A percentile compares a stretch with the other conserved stretches of the same genome.
phyloP scores from a whole-genome alignment of 495 filamentous ascomycete species.

The Penicillium alfredii region DNA sequence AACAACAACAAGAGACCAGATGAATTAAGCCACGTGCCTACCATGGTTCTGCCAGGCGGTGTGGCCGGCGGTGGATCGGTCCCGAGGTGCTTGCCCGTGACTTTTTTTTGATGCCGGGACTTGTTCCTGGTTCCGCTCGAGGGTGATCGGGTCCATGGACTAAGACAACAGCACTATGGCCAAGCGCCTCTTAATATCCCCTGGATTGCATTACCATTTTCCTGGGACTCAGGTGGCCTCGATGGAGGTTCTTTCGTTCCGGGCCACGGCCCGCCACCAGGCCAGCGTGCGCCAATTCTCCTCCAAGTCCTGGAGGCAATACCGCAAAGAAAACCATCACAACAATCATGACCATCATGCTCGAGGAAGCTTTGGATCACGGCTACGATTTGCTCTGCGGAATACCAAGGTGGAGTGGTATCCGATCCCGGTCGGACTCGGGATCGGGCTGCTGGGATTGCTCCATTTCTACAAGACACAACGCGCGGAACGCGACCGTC shows the following conservation, averaged over 20 bases:
- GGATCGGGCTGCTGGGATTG: conserved; percentile 79
- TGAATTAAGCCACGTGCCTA: not conserved
- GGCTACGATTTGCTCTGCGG: conserved; percentile 56
- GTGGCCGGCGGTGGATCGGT: conserved; percentile 11
- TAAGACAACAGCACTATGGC: conserved; percentile 35
- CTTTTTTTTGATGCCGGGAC: too few species aligned
- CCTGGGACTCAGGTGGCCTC: conserved; percentile 26
- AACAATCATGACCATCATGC: conserved; percentile 27
- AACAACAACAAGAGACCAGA: not conserved
- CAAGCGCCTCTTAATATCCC: conserved; percentile 32
- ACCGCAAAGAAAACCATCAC: conserved; percentile 31
- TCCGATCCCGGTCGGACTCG: conserved; percentile 88
- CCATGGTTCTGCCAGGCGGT: conserved; percentile 33
- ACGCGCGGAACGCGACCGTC: conserved; percentile 47
- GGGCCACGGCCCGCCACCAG: conserved; percentile 33
- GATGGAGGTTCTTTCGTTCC: conserved; percentile 38
- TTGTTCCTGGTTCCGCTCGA: too few species aligned
- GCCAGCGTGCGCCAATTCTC: conserved; percentile 37
- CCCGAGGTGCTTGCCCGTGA: too few species aligned
- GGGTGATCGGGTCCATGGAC: conserved; percentile 23
- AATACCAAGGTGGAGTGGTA: conserved; percentile 87
- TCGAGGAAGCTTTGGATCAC: conserved; percentile 57
- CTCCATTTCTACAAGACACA: conserved; percentile 75
- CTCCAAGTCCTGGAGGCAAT: conserved; percentile 34
- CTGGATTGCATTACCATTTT: conserved; percentile 20